These are phyloP conservation scores for Hypoxylon rubiginosum DNA, from an alignment of 2,329 filamentous ascomycete species.

Conservation along the genomic window DNA sequence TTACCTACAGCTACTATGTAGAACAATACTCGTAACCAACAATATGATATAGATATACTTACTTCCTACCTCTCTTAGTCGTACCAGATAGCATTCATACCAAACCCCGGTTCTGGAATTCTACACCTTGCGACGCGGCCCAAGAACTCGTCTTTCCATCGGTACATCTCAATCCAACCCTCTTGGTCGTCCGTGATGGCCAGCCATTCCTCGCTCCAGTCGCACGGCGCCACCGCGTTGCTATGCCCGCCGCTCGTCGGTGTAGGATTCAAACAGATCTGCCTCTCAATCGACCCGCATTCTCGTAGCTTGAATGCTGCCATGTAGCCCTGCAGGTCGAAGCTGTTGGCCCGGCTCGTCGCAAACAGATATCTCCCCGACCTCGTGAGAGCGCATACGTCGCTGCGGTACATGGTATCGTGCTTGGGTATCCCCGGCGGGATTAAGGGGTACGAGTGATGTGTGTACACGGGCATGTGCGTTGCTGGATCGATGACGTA, in stretches of 20 bases:
- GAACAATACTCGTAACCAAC: too few species aligned
- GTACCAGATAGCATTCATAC: slow-evolving; percentile 98
- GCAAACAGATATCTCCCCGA: slow-evolving; percentile 85
- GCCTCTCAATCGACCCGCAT: slow-evolving; percentile 78
- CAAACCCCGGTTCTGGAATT: slow-evolving; percentile 89
- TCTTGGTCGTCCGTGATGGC: slow-evolving; percentile 90
- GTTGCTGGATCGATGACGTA: slow-evolving; percentile 83
- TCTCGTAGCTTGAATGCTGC: slow-evolving; percentile 80
- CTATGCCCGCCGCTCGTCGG: slow-evolving; percentile 90
- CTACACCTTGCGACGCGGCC: slow-evolving; percentile 81
- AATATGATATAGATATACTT: background rate
- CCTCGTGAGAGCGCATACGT: slow-evolving; percentile 81
- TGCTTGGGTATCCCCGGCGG: slow-evolving; percentile 74
- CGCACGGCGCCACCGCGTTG: slow-evolving; percentile 87
- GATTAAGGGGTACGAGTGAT: slow-evolving; percentile 81
- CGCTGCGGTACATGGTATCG: slow-evolving; percentile 80
- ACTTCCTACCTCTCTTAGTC: slow-evolving; percentile 62
- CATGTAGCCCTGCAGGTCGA: slow-evolving; percentile 83
- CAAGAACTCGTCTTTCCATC: slow-evolving; percentile 86
- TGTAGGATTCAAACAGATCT: slow-evolving; percentile 86
- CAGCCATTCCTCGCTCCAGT: slow-evolving; percentile 90
- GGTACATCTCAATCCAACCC: slow-evolving; percentile 88
- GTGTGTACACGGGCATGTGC: slow-evolving; percentile 82
- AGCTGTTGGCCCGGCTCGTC: slow-evolving; percentile 82
- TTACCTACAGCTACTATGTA: too few species aligned